Conservation (phyloP, 2,329 filamentous ascomycete species). For the Hypoxylon sp. region DNA sequence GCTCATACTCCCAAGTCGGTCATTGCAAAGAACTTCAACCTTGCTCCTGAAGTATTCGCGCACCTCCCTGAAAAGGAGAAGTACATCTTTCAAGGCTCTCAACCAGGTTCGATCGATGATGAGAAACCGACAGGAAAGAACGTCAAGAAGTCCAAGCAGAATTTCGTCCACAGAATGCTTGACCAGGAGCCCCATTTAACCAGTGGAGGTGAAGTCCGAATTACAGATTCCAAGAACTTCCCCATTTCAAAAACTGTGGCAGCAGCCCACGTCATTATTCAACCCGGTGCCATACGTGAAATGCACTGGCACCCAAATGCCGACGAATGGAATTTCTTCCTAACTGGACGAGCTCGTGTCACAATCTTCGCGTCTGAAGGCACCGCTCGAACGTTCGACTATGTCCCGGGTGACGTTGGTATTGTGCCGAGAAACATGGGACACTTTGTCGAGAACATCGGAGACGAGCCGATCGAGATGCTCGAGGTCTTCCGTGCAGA, state of each 20-base stretch:
- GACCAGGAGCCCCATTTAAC: constrained; percentile 76
- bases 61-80: constrained; percentile 77
- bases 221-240: constrained; percentile 83
- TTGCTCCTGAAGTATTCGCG: constrained; percentile 78
- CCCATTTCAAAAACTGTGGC: constrained; percentile 80
- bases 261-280: constrained; percentile 78
- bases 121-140: constrained; percentile 73
- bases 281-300: constrained; percentile 80
- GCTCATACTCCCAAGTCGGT: constrained; percentile 80
- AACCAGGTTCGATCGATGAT: constrained; percentile 74
- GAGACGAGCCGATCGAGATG: constrained; percentile 81
- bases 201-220: constrained; percentile 78
- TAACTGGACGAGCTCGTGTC: constrained; percentile 78
- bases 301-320: constrained; percentile 88
- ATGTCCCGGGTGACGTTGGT: constrained; percentile 79
- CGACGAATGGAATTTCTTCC: constrained; percentile 87
- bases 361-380: constrained; percentile 81
- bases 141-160: constrained; percentile 76
- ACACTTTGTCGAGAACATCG: constrained; percentile 86
- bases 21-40: constrained; percentile 81
- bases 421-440: constrained; percentile 84
- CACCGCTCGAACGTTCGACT: constrained; percentile 81
- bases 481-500: constrained; percentile 81
- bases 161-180: constrained; percentile 81
- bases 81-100: constrained; percentile 82